Evolutionary conservation across 768 basidiomycete species (phyloP).

Genomic region (Goffeauzyma gilvescens): DNA sequence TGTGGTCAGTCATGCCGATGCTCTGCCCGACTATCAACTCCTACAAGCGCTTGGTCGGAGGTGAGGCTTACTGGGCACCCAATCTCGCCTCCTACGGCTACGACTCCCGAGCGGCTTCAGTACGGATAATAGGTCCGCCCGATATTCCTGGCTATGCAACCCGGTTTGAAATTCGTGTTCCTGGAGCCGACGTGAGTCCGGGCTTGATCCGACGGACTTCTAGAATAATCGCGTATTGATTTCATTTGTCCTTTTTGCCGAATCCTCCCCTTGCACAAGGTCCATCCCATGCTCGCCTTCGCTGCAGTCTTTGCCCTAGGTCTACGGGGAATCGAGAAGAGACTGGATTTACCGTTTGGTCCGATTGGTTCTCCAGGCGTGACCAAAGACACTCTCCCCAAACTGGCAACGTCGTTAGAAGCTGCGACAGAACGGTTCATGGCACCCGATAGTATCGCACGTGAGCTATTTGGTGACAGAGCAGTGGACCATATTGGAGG

Average conservation of each 20-base stretch:
- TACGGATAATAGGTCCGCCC: slow-evolving; percentile 82
- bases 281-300: slow-evolving; percentile 72
- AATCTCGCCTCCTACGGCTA: slow-evolving; percentile 87
- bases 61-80: slow-evolving; percentile 82
- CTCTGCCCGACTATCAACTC: slow-evolving; percentile 80
- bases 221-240: neutral
- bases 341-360: slow-evolving; percentile 46
- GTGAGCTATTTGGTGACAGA: slow-evolving; percentile 67
- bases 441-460: slow-evolving; percentile 54
- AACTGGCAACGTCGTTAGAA: slow-evolving; percentile 62
- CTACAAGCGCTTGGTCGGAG: slow-evolving; percentile 87
- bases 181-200: slow-evolving; percentile 71
- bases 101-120: slow-evolving; percentile 78
- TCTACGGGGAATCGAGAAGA: slow-evolving; percentile 65
- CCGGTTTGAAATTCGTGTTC: slow-evolving; percentile 78
- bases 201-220: neutral
- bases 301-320: slow-evolving; percentile 76
- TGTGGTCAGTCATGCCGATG: slow-evolving; percentile 52
- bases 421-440: slow-evolving; percentile 66
- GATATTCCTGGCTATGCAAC: slow-evolving; percentile 63
- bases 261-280: too few species aligned
- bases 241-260: neutral
- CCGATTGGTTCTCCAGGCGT: slow-evolving; percentile 40
- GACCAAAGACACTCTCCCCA: slow-evolving; percentile 41
- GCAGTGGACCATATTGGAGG: slow-evolving; percentile 92